Base-by-base conservation (phyloP, 179 eudicot species). In the Actinidia chinensis region DNA sequence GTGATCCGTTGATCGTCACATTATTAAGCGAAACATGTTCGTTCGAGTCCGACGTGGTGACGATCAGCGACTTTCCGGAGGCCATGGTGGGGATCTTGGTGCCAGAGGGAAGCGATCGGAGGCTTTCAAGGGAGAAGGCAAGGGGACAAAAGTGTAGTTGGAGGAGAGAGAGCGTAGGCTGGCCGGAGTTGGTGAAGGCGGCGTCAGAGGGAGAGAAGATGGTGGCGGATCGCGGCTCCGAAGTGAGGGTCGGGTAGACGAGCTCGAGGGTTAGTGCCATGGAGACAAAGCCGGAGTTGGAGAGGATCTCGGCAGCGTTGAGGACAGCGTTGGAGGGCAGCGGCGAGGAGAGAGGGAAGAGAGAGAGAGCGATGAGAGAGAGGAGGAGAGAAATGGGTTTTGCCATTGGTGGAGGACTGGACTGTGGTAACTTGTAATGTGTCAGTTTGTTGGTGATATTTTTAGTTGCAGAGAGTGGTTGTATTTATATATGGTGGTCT, bases 181-280 rank as follows among this genome's bases (percentile, higher is more conserved):
- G 95, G 17, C 90, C 97, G 56, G 81, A 76, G 52, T 44, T 2
- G 60, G 77, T 47, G 76, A 90, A 93, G 55, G 91, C 86, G 40
- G 78, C 7, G 74, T 92, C 93, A 18, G 91, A 76, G 5, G 98
- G 97, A 9, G 92, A 48, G 85, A 92, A 93, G 44, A 93, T 74
- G 22, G 98, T 92, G 60, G 86, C 85, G 74, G 87, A 48, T 18
- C 84, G 77, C 28, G 75, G 43, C 43, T 80, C 22, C 44, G 89
- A 60, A 8, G 78, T 58, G 20, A 88, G 84, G 14, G 81, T 12
- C 13, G 88, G 65, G 12, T 33, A 40, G 77, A 89, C 67, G 80
- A 89, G 87, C 33, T 86, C 78, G 47, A 92, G 87, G 54, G 89
- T 88, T 18, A 93, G 84, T 1, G 92, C 87, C 88, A 90, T 91